A percentile compares a stretch with the other conserved stretches of the same genome.
Evolutionary conservation across 805 yeast genomes (phyloP).

Genomic region (Schwanniomyces sp.): DNA sequence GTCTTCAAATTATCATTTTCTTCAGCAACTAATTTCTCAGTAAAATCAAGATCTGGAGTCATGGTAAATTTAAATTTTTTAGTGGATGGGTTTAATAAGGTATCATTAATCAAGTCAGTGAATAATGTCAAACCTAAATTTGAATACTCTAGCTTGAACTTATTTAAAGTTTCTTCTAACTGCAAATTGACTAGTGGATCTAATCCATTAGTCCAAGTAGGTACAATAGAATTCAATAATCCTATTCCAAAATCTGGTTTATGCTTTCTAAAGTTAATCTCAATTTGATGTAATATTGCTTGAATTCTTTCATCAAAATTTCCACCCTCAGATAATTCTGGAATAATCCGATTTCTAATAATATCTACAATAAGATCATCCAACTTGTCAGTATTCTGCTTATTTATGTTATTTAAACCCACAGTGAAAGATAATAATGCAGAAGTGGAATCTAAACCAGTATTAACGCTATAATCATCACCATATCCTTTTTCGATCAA

Average conservation of each 20-base stretch:
- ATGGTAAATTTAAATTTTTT: conserved; percentile 73
- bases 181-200: conserved; percentile 71
- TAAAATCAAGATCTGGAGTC: conserved; percentile 66
- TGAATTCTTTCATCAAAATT: conserved; percentile 52
- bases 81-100: conserved; percentile 42
- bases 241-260: conserved; percentile 88
- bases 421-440: conserved; percentile 75
- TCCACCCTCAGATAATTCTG: conserved; percentile 24
- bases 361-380: conserved; percentile 48
- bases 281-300: conserved; percentile 87
- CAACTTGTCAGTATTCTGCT: conserved; percentile 46
- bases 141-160: conserved; percentile 62
- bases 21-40: conserved; percentile 48
- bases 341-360: conserved; percentile 40
- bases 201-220: conserved; percentile 82
- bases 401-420: conserved; percentile 76
- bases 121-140: conserved; percentile 54
- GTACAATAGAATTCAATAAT: conserved; percentile 68
- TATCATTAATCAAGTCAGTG: conserved; percentile 53
- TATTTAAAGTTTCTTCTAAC: conserved; percentile 57
- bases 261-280: conserved; percentile 78
- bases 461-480: conserved; percentile 80
- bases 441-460: conserved; percentile 84
- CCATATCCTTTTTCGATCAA: conserved; percentile 84
- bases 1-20: conserved; percentile 54